Percentiles rank a stretch among this genome's conserved stretches.
phyloP scores from a whole-genome alignment of 208 protist species.

The Leishmania martiniquensis region DNA sequence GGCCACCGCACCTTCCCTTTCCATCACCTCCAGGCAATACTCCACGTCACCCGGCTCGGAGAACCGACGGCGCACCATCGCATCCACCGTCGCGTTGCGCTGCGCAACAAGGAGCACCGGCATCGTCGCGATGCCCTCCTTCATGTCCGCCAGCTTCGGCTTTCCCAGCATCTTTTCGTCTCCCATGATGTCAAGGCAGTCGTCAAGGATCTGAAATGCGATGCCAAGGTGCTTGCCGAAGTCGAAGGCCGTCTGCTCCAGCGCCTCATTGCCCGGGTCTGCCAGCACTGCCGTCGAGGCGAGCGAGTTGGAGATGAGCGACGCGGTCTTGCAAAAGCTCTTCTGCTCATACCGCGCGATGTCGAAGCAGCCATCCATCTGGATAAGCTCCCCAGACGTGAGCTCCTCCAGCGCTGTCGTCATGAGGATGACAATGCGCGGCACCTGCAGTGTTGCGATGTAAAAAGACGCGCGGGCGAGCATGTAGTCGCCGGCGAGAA shows the following conservation, averaged over 20 bases:
- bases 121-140: slow-evolving; percentile 80
- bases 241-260: slow-evolving; percentile 59
- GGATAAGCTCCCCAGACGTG: slow-evolving; percentile 94
- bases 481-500: slow-evolving; percentile 95
- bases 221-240: slow-evolving; percentile 95
- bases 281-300: slow-evolving; percentile 88
- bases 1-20: slow-evolving; percentile 49
- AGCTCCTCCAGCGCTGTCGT: slow-evolving; percentile 93
- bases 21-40: slow-evolving; percentile 57
- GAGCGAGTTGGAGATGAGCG: slow-evolving; percentile 93
- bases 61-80: slow-evolving; percentile 66
- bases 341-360: slow-evolving; percentile 86
- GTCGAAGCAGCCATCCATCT: slow-evolving; percentile 92
- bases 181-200: slow-evolving; percentile 94
- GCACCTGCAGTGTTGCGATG: slow-evolving; percentile 84
- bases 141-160: slow-evolving; percentile 81
- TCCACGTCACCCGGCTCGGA: slow-evolving; percentile 38
- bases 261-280: slow-evolving; percentile 46
- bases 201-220: slow-evolving; percentile 96
- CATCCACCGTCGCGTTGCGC: slow-evolving; percentile 54
- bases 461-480: slow-evolving; percentile 90
- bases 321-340: slow-evolving; percentile 95
- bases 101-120: slow-evolving; percentile 76
- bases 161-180: slow-evolving; percentile 78
- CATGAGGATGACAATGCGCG: slow-evolving; percentile 92